A percentile compares a stretch with the other conserved stretches of the same genome.
These are phyloP conservation scores for Termitomyces sp. DNA, from an alignment of 768 basidiomycete genomes.

Conservation along the genomic window DNA sequence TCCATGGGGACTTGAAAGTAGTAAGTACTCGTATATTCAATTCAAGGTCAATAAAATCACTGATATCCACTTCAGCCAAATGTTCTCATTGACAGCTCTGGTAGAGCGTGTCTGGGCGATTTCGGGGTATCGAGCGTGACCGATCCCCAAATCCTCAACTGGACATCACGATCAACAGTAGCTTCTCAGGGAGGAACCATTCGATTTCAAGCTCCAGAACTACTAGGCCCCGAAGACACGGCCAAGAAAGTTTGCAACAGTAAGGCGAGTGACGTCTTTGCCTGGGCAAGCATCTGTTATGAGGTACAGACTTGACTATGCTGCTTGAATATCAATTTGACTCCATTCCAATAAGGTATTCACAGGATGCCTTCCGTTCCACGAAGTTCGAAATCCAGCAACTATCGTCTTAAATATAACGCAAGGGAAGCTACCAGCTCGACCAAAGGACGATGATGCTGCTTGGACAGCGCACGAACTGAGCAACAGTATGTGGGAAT, in stretches of 20 bases:
- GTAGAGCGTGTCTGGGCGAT: slow-evolving; percentile 18
- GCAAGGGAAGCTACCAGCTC: not conserved
- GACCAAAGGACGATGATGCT: not conserved
- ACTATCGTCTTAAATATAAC: not conserved
- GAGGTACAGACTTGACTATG: not conserved
- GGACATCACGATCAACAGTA: not conserved
- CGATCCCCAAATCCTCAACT: not conserved
- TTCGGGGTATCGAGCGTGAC: slow-evolving; percentile 17
- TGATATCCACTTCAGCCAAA: slow-evolving; percentile 12
- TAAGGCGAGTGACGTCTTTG: not conserved
- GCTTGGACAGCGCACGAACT: not conserved
- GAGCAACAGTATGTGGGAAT: not conserved
- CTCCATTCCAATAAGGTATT: not conserved
- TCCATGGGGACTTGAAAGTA: slow-evolving; percentile 8
- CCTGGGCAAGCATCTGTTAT: slow-evolving; percentile 8
- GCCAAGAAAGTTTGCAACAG: not conserved
- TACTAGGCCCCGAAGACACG: not conserved
- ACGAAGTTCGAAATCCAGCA: not conserved
- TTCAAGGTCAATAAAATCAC: not conserved
- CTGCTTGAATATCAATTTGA: not conserved
- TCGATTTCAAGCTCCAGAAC: not conserved
- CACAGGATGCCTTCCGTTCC: not conserved
- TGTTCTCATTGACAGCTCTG: slow-evolving; percentile 14
- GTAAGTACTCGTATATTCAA: slow-evolving; percentile 15
- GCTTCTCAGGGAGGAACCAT: not conserved